Evolutionary conservation across 805 yeast genomes (phyloP).

Genomic region (Candida michaelii): DNA sequence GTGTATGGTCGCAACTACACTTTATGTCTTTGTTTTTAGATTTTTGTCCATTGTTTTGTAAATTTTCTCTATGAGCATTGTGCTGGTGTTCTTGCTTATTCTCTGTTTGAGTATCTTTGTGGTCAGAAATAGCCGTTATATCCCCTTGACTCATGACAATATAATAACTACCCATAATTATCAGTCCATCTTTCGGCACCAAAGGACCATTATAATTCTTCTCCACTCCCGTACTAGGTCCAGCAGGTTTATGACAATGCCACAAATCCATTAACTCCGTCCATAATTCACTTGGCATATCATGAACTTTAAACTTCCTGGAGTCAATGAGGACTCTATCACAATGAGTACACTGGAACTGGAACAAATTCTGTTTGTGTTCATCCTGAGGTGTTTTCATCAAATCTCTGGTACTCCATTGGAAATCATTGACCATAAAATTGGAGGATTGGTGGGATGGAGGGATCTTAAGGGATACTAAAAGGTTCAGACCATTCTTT

Average conservation of each 20-base stretch:
- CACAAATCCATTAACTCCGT: constrained; percentile 94
- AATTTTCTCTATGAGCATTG: too few relatives aligned
- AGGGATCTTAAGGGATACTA: constrained; percentile 5
- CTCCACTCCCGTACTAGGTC: constrained; percentile 15
- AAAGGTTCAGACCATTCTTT: constrained; percentile 9
- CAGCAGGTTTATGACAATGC: constrained; percentile 87
- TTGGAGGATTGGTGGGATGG: not conserved
- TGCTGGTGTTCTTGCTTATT: too few relatives aligned
- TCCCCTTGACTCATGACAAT: constrained; percentile 27
- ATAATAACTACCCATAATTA: constrained; percentile 61
- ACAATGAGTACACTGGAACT: constrained; percentile 35
- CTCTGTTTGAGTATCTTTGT: too few relatives aligned
- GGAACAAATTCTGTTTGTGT: constrained; percentile 22
- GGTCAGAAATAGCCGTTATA: not conserved
- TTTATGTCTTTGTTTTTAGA: constrained; percentile 10
- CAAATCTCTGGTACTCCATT: constrained; percentile 48
- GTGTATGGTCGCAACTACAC: constrained; percentile 39
- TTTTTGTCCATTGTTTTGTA: too few relatives aligned
- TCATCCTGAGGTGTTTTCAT: constrained; percentile 30
- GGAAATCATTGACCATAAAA: constrained; percentile 14
- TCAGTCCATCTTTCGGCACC: constrained; percentile 39
- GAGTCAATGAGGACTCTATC: constrained; percentile 28
- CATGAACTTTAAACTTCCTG: constrained; percentile 35
- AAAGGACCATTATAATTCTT: constrained; percentile 41
- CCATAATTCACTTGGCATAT: constrained; percentile 93